Evolutionary conservation across 768 basidiomycete species (phyloP).

Genomic region (Sporobolomyces roseus): DNA sequence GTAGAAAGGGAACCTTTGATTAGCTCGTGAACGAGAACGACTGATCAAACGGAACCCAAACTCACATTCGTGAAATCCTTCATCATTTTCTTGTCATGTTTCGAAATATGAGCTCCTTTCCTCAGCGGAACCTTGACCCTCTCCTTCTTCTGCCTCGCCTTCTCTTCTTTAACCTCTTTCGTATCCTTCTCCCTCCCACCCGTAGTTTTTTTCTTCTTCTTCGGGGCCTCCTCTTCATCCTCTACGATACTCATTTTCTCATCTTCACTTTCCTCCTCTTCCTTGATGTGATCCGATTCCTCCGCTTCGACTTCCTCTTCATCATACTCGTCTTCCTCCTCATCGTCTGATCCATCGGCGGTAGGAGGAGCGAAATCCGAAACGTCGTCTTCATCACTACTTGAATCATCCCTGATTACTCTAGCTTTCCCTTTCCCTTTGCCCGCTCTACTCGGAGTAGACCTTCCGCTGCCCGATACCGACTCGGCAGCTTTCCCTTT

Average conservation of each 20-base stretch:
- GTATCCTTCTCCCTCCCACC: constrained; percentile 11
- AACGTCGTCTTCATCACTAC: constrained; percentile 20
- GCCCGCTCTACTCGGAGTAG: neutral
- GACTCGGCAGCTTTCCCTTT: constrained; percentile 12
- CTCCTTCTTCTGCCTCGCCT: constrained; percentile 38
- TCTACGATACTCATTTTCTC: constrained; percentile 20
- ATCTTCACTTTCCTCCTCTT: constrained; percentile 15
- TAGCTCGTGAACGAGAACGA: constrained; percentile 23
- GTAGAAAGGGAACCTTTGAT: constrained; percentile 24
- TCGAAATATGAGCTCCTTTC: constrained; percentile 45
- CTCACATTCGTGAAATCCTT: constrained; percentile 62
- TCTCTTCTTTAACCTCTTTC: constrained; percentile 38
- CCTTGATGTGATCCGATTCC: constrained; percentile 2
- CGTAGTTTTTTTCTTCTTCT: constrained; percentile 1
- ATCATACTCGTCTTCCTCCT: constrained; percentile 2
- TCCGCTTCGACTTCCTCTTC: constrained; percentile 2
- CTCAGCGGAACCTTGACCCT: constrained; percentile 48
- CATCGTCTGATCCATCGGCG: neutral
- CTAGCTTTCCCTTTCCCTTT: constrained; percentile 28
- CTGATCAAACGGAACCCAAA: constrained; percentile 44
- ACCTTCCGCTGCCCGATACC: neutral
- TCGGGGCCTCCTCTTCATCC: constrained; percentile 15
- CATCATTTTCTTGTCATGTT: constrained; percentile 53
- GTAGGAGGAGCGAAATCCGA: constrained; percentile 25
- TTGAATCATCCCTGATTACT: neutral